Evolutionary conservation across 1,139 yeast genomes (phyloP).

Genomic region (Suhomyces ambrosiae): DNA sequence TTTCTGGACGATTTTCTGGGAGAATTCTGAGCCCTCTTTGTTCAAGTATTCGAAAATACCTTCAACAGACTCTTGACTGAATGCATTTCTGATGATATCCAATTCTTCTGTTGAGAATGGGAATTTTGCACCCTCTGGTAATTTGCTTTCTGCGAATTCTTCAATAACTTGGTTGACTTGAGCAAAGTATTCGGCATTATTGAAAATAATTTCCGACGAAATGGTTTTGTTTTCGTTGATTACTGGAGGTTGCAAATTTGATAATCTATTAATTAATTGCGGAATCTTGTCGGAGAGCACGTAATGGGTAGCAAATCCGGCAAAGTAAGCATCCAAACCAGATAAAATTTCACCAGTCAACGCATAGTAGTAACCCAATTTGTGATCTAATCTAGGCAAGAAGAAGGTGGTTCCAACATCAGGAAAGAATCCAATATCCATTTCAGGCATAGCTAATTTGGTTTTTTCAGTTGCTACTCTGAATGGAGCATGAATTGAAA

Average conservation of each 20-base stretch:
- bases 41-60: constrained; percentile 61
- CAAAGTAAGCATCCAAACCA: constrained; percentile 78
- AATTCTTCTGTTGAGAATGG: constrained; percentile 60
- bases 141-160: constrained; percentile 67
- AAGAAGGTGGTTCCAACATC: constrained; percentile 95
- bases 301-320: constrained; percentile 91
- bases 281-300: constrained; percentile 67
- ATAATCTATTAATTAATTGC: constrained; percentile 63
- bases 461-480: constrained; percentile 90
- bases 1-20: constrained; percentile 57
- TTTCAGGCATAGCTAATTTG: constrained; percentile 95
- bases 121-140: constrained; percentile 67
- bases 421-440: constrained; percentile 95
- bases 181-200: constrained; percentile 47
- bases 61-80: constrained; percentile 60
- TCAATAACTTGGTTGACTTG: constrained; percentile 73
- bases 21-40: constrained; percentile 64
- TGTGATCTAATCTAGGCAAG: constrained; percentile 78
- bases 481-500: constrained; percentile 91
- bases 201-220: constrained; percentile 28
- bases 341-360: constrained; percentile 77
- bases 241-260: constrained; percentile 53
- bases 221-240: constrained; percentile 30
- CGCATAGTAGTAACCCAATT: constrained; percentile 82
- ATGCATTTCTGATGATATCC: constrained; percentile 66